Percentiles rank a stretch among this genome's conserved stretches.
phyloP scores from a whole-genome alignment of 2,329 filamentous ascomycete genomes.

The Diaporthe vexans region DNA sequence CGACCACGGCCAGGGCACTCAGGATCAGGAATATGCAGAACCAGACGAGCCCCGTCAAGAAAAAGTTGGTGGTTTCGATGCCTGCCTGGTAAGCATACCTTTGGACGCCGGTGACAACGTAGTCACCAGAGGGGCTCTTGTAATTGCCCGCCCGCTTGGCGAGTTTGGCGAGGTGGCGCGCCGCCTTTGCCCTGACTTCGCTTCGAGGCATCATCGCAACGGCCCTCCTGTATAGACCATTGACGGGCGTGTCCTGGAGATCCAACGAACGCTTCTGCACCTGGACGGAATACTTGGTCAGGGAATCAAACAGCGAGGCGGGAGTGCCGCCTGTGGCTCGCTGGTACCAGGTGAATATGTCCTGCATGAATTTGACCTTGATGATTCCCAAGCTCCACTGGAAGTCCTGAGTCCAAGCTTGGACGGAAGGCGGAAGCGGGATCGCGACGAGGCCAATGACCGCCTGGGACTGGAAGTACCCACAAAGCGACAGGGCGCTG shows the following conservation, averaged over 20 bases:
- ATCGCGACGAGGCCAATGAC: slow-evolving; percentile 85
- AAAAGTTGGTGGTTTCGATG: slow-evolving; percentile 87
- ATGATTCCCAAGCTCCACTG: slow-evolving; percentile 95
- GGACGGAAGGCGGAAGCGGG: slow-evolving; percentile 82
- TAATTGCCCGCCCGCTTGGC: slow-evolving; percentile 49
- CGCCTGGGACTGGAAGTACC: slow-evolving; percentile 89
- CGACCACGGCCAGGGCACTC: slow-evolving; percentile 76
- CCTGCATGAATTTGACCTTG: slow-evolving; percentile 81
- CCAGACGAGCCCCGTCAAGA: slow-evolving; percentile 86
- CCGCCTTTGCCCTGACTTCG: slow-evolving; percentile 35
- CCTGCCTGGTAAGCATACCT: slow-evolving; percentile 84
- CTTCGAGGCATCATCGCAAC: slow-evolving; percentile 52
- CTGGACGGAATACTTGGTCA: slow-evolving; percentile 79
- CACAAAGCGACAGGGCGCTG: slow-evolving; percentile 86
- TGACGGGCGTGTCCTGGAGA: slow-evolving; percentile 50
- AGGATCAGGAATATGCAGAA: slow-evolving; percentile 83
- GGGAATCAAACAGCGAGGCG: slow-evolving; percentile 77
- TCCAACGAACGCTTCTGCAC: slow-evolving; percentile 74
- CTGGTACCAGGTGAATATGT: slow-evolving; percentile 89
- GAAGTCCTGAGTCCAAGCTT: slow-evolving; percentile 92
- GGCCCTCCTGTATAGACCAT: slow-evolving; percentile 50
- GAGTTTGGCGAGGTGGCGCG: slow-evolving; percentile 32
- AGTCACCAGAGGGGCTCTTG: slow-evolving; percentile 60
- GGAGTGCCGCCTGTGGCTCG: slow-evolving; percentile 85
- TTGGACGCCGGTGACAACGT: slow-evolving; percentile 79